These are phyloP conservation scores for Pythium myriotylum DNA, from an alignment of 352 stramenopile genomes.

Conservation along the genomic window DNA sequence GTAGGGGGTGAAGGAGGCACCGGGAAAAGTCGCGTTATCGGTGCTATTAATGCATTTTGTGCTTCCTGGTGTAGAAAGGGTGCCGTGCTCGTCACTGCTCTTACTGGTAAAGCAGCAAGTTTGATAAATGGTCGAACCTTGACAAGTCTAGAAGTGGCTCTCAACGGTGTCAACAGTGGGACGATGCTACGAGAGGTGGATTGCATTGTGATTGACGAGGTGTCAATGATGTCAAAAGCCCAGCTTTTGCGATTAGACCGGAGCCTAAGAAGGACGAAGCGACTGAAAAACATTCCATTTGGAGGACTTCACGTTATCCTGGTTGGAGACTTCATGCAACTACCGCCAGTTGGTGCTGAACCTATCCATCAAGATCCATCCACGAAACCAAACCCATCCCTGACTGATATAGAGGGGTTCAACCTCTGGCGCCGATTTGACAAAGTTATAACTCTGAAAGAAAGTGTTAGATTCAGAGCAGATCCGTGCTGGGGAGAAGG, in stretches of 20 bases:
- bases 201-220: conserved; percentile 26
- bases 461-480: conserved; percentile 25
- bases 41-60: too few relatives aligned
- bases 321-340: conserved; percentile 11
- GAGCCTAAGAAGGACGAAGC: conserved; percentile 4
- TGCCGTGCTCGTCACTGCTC: not conserved
- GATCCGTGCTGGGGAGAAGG: conserved; percentile 33
- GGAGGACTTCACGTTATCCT: conserved; percentile 9
- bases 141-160: conserved; percentile 5
- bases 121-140: conserved; percentile 19
- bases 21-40: conserved; percentile 11
- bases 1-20: conserved; percentile 10
- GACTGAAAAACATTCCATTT: conserved; percentile 8
- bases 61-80: conserved; percentile 6
- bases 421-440: conserved; percentile 15
- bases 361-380: not conserved
- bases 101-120: conserved; percentile 25
- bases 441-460: conserved; percentile 18
- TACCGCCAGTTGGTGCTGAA: not conserved
- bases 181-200: conserved; percentile 17
- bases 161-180: not conserved
- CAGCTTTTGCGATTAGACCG: conserved; percentile 10
- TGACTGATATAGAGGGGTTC: conserved; percentile 5
- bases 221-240: conserved; percentile 28
- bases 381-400: not conserved